These are phyloP conservation scores for Moesziomyces sp. DNA, from an alignment of 1,284 basidiomycete species.

Conservation along the genomic window DNA sequence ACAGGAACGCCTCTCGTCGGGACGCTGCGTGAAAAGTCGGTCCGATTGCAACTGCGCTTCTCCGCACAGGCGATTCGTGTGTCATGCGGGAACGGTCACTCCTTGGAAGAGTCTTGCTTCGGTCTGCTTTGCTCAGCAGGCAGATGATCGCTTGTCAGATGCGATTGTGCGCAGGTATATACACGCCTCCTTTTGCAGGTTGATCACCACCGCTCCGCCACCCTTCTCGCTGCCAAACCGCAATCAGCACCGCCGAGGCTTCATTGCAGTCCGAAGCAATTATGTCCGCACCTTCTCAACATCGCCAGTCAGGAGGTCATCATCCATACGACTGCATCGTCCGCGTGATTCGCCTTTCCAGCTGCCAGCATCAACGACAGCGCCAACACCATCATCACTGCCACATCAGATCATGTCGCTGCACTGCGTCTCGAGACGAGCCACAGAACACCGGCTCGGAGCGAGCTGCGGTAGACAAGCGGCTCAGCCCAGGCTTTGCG, in stretches of 20 bases:
- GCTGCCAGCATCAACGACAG: slow-evolving; percentile 2
- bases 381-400: slow-evolving; percentile 1
- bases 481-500: not conserved
- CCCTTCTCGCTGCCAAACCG: not conserved
- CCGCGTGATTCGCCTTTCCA: slow-evolving; percentile 1
- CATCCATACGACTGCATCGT: slow-evolving; percentile 13
- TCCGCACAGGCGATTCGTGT: too few relatives aligned
- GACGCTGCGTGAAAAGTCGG: too few relatives aligned
- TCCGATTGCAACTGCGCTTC: too few relatives aligned
- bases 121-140: too few relatives aligned
- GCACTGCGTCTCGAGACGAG: not conserved
- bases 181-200: not conserved
- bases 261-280: not conserved
- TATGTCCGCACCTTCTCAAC: slow-evolving; percentile 1
- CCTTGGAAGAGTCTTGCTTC: too few relatives aligned
- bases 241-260: not conserved
- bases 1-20: too few relatives aligned
- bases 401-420: not conserved
- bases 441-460: too few relatives aligned
- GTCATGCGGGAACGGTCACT: too few relatives aligned
- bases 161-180: not conserved
- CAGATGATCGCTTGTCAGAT: not conserved
- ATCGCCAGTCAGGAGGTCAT: not conserved
- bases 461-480: too few relatives aligned
- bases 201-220: not conserved